Base-by-base conservation (phyloP, 2,329 filamentous ascomycete genomes). In the Scytalidium lignicola region DNA sequence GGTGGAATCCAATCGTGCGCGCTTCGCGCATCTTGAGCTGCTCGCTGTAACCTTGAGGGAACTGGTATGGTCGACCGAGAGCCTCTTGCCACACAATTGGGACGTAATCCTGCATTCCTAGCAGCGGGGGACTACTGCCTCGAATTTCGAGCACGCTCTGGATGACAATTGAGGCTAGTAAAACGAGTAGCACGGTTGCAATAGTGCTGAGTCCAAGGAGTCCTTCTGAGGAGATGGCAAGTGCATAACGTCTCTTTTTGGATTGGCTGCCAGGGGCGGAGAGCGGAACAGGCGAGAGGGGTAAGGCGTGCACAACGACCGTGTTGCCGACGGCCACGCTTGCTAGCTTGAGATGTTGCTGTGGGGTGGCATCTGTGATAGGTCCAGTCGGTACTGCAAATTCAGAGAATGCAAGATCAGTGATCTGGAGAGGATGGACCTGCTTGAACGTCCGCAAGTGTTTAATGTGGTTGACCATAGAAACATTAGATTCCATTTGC, bases 391-490 rank as follows among this genome's bases (percentile, higher is more conserved):
- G 61, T 40, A 61, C 58, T 4, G 50, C 56, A 47, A 62, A 62
- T 48, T 69, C 69, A 3, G 80, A 82, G 61, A 85, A 81, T 9
- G 75, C 70, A 12, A 85, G 62, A 41, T 74, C 74, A 2, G 82
- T 83, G 57, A 85, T 82, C 55, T 77, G 76, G 37, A 73, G 70
- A 2, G 72, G 72, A 59, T 85, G 81, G 12, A 77, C 78, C 19
- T 72, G 67, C 51, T 73, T 75, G 53, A 85, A 65, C 2, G 74
- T 77, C 44, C 70, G 65, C 51, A 84, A 71, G 1, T 75, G 73
- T 51, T 75, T 67, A 37, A 84, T 70, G 51, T 78, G 70, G 48
- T 70, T 61, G 41, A 83, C 67, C 29, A 83, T 65, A 39, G 76
- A 73, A 43, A 80, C 65, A 8, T 66, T 65, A 19, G 65, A 65